Base-by-base conservation (phyloP, 352 stramenopile species). In the Globisporangium parvum region DNA sequence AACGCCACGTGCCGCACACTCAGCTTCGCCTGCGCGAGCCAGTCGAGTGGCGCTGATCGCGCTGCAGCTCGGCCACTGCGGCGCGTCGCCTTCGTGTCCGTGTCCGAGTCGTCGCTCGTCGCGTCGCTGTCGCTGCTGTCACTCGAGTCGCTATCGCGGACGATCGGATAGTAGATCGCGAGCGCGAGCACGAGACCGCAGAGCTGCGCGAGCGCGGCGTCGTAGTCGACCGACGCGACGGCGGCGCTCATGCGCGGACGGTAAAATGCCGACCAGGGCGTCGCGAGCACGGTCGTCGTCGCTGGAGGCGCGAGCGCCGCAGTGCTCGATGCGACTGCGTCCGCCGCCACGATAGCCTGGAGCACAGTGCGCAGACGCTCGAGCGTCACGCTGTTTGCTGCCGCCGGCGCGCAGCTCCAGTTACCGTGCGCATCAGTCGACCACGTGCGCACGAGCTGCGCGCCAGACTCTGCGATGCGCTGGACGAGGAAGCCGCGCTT, bases 191-290 rank as follows among this genome's bases (percentile, higher is more conserved):
- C 37, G 3, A 58, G 53, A 1, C 73, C 78, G 50, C 75, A 84
- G 11, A 85, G 62, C 54, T 77, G 75, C 37, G 78, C 78, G 40
- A 81, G 61, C 40, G 83, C 75, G 3, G 62, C 59, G 18, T 76
- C 63, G 37, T 73, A 76, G 50, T 66, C 56, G 11, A 68, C 41
- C 41, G 70, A 61, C 41, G 60, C 53, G 24, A 77, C 52, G 28
- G 62, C 21, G 35, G 71, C 64, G 51, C 55, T 70, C 28, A 70
- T 61, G 31, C 62, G 54, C 17, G 75, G 75, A 20, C 65, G 68
- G 58, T 80, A 86, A 69, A 86, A 88, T 47, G 62, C 53, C 18
- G 75, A 80, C 77, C 75, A 86, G 0, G 70, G 68, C 18, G 71
- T 31, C 0, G 60, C 20, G 40, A 77, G 55, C 28, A 47, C 33